phyloP scores from a whole-genome alignment of 1,139 yeast species.

The Nadsonia starkeyi-henricii region DNA sequence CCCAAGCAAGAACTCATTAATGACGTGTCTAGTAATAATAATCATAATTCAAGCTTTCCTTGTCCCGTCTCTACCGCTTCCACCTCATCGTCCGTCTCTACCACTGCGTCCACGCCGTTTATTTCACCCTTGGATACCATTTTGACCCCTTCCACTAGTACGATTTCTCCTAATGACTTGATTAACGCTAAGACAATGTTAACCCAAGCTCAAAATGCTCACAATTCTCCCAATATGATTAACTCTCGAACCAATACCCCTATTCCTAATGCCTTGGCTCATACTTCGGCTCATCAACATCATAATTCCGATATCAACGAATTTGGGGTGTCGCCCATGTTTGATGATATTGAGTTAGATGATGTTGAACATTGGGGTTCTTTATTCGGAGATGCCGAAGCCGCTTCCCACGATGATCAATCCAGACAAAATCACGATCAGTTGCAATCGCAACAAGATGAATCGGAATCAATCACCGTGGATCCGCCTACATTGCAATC shows the following conservation, averaged over 20 bases:
- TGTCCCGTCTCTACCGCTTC: constrained; percentile 1
- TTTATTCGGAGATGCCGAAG: constrained; percentile 15
- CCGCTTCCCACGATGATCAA: too few species aligned
- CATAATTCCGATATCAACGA: not conserved
- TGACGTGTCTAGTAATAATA: constrained; percentile 4
- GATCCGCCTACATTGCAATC: too few species aligned
- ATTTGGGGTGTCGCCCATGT: constrained; percentile 23
- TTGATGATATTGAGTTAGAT: constrained; percentile 20
- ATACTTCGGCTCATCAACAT: not conserved
- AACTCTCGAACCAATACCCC: too few species aligned
- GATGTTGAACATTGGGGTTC: constrained; percentile 23
- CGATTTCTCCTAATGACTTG: constrained; percentile 23
- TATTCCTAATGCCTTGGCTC: not conserved
- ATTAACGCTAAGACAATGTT: constrained; percentile 12
- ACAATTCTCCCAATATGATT: not conserved
- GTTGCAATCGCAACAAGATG: too few species aligned
- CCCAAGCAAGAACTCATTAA: constrained; percentile 9
- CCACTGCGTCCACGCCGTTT: constrained; percentile 4
- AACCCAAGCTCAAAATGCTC: constrained; percentile 5
- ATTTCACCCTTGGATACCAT: constrained; percentile 12
- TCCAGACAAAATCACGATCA: too few species aligned
- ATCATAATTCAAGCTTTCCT: too few species aligned
- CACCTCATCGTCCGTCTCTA: constrained; percentile 2
- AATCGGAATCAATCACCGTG: too few species aligned
- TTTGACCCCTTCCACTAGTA: constrained; percentile 13